Evolutionary conservation across 2,329 filamentous ascomycete genomes (phyloP).

Genomic region (Xylaria multiplex): DNA sequence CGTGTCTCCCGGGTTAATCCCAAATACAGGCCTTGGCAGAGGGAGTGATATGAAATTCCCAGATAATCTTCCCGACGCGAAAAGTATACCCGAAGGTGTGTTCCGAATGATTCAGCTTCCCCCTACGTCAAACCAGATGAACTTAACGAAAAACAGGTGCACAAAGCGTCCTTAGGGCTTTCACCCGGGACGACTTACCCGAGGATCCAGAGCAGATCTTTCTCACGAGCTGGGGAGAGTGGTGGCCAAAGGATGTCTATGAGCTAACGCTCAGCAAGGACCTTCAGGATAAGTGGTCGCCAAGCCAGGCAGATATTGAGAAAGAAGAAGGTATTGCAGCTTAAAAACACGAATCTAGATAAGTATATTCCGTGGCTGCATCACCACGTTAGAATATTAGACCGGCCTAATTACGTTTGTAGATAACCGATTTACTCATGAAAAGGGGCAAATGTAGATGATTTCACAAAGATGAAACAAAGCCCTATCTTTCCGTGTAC

Average conservation of each 20-base stretch:
- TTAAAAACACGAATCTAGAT: conserved; percentile 11
- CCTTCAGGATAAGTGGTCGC: conserved; percentile 64
- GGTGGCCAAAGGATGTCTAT: conserved; percentile 60
- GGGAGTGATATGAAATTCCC: conserved; percentile 46
- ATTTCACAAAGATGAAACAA: no score
- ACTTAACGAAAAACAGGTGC: conserved; percentile 52
- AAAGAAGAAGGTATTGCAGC: conserved; percentile 50
- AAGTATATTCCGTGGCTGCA: background rate
- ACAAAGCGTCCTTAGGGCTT: conserved; percentile 56
- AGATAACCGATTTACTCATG: background rate
- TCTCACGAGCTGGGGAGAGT: conserved; percentile 66
- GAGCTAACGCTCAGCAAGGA: conserved; percentile 55
- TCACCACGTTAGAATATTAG: background rate
- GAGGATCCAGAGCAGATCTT: conserved; percentile 63
- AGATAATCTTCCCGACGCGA: conserved; percentile 57
- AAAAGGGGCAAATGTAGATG: no score
- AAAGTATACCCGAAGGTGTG: conserved; percentile 58
- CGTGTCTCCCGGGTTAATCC: conserved; percentile 64
- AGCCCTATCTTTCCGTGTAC: no score
- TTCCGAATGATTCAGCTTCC: conserved; percentile 15
- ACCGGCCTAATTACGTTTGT: background rate
- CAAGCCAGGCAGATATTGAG: conserved; percentile 60
- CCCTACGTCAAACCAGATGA: no score
- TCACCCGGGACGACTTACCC: conserved; percentile 59
- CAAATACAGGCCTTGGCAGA: conserved; percentile 56